Evolutionary conservation across 192 early-diverging fungal species (phyloP), one percentile per base, ranked within the genome.

Genomic region (Gamsiella multidivaricata): DNA sequence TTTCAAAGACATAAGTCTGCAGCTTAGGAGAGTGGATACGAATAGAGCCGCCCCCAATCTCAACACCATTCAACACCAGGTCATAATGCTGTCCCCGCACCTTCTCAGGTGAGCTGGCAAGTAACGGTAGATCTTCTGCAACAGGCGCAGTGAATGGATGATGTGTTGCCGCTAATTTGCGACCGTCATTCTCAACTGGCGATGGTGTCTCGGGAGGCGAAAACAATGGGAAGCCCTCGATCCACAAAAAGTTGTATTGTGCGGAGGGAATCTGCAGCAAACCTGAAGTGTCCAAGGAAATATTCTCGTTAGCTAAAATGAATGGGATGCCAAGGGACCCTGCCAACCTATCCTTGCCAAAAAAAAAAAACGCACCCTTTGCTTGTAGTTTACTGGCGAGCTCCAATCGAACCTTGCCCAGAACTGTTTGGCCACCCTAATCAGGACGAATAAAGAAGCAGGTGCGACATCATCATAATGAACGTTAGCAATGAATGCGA

Each of bases 91-190:
- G 93, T 14, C 92, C 95, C 3, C 85, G 74, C 32, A 87, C 86
- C 70, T 88, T 86, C 68, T 81, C 85, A 11, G 93, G 93, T 37
- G 89, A 69, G 3, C 69, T 84, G 25, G 71, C 70, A 6, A 97
- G 63, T 23, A 93, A 62, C 11, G 84, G 68, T n/a, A 93, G 71
- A 62, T 95, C 91, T n/a, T 90, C 82, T 3, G 83, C 69, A 5
- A 84, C 74, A 2, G 94, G 94, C 2, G 96, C 92, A 3, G 96
- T 97, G 69, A 97, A 97, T 4, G 96, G 96, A 75, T 97, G 94
- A 75, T 97, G 96, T 0, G 94, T 97, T 22, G 96, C 84, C 12
- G 83, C 76, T 9, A 90, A 74, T 47, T 59, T 7, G 33, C 18
- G 20, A 14, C 20, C 49, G 17, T 18, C 29, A 26, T 9, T 23